phyloP scores from a whole-genome alignment of 1,139 yeast species.

The Candida gigantensis region DNA sequence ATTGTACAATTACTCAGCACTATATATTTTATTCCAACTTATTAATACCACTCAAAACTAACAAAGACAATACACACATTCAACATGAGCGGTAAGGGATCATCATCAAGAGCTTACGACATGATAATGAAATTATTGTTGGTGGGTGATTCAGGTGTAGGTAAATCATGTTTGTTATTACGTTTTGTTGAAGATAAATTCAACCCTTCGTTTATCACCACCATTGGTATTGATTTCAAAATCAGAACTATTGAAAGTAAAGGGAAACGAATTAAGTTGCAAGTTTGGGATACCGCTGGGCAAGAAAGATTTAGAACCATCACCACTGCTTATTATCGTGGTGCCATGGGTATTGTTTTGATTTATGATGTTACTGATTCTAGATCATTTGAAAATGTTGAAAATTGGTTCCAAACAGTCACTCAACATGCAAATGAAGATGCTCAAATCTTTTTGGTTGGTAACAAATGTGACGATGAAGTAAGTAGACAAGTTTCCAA shows the following conservation, averaged over 20 bases:
- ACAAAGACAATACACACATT: not conserved
- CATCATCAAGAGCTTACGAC: slow-evolving; percentile 82
- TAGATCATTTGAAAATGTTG: slow-evolving; percentile 81
- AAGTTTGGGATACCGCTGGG: slow-evolving; percentile 99
- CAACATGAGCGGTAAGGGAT: slow-evolving; percentile 34
- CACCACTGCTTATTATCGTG: slow-evolving; percentile 97
- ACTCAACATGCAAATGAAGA: slow-evolving; percentile 96
- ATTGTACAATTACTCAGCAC: no score
- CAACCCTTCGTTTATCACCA: slow-evolving; percentile 93
- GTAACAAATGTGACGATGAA: slow-evolving; percentile 90
- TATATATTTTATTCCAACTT: no score
- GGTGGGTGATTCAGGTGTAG: slow-evolving; percentile 97
- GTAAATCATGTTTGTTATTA: slow-evolving; percentile 90
- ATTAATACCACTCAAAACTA: no score
- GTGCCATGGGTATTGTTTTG: slow-evolving; percentile 96
- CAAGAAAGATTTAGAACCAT: slow-evolving; percentile 98
- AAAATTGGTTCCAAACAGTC: slow-evolving; percentile 93
- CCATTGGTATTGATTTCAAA: slow-evolving; percentile 97
- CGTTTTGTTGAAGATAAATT: slow-evolving; percentile 97
- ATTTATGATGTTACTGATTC: slow-evolving; percentile 97
- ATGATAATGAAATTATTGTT: slow-evolving; percentile 90
- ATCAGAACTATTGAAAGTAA: slow-evolving; percentile 94
- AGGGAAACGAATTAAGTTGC: slow-evolving; percentile 89
- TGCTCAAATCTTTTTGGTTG: slow-evolving; percentile 90
- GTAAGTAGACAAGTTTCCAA: slow-evolving; percentile 73